These are phyloP conservation scores for Saturnispora silvae DNA, from an alignment of 805 yeast species.

Conservation along the genomic window DNA sequence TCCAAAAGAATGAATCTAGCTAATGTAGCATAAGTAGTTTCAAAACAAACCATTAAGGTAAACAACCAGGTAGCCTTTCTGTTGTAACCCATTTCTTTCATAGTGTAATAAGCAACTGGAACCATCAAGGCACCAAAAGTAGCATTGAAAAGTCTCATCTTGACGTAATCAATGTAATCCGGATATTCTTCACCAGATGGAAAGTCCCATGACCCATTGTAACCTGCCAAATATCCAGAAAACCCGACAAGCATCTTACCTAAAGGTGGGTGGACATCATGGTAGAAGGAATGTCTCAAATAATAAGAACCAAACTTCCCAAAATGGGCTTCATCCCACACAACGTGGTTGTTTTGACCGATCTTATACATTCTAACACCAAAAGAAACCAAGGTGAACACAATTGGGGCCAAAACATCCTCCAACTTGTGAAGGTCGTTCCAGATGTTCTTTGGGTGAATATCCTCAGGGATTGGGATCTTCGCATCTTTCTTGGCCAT, in stretches of 20 bases:
- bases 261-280: conserved; percentile 95
- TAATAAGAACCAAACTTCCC: conserved; percentile 95
- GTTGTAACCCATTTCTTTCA: conserved; percentile 64
- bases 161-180: conserved; percentile 62
- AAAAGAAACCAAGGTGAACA: conserved; percentile 62
- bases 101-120: conserved; percentile 79
- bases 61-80: conserved; percentile 67
- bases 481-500: conserved; percentile 18
- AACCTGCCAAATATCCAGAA: conserved; percentile 48
- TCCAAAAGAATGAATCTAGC: conserved; percentile 87
- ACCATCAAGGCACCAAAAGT: conserved; percentile 72
- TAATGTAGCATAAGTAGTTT: conserved; percentile 72
- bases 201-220: conserved; percentile 80
- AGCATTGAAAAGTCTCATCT: conserved; percentile 86
- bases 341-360: conserved; percentile 46
- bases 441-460: conserved; percentile 11
- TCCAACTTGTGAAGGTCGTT: conserved; percentile 18
- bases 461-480: conserved; percentile 10
- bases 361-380: conserved; percentile 61
- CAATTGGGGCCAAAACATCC: conserved; percentile 38
- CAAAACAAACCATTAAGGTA: conserved; percentile 70
- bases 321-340: conserved; percentile 89
- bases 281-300: conserved; percentile 78
- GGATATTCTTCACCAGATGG: conserved; percentile 76
- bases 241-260: conserved; percentile 90